These are phyloP conservation scores for Anthracocystis walkeri DNA, from an alignment of 1,284 basidiomycete genomes.

Conservation along the genomic window DNA sequence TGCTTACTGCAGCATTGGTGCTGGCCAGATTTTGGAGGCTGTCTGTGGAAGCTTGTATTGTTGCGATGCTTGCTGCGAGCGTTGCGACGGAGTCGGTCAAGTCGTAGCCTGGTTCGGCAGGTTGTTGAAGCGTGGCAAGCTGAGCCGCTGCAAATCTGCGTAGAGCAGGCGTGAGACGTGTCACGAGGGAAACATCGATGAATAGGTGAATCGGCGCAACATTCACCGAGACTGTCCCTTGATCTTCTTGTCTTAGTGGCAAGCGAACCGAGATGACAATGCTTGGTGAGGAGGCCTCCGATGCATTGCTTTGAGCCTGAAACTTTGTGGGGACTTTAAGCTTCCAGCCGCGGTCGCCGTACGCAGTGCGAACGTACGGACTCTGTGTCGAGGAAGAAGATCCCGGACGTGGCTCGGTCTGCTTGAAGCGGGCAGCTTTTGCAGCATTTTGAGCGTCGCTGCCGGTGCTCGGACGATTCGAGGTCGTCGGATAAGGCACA, in stretches of 20 bases:
- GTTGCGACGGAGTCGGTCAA: slow-evolving; percentile 39
- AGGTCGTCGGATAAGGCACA: neutral
- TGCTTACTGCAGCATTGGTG: neutral
- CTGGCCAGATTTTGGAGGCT: slow-evolving; percentile 13
- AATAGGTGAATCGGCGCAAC: slow-evolving; percentile 54
- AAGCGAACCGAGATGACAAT: slow-evolving; percentile 3
- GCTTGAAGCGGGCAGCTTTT: slow-evolving; percentile 30
- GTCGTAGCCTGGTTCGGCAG: neutral
- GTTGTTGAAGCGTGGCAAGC: slow-evolving; percentile 15
- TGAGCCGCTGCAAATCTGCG: slow-evolving; percentile 32
- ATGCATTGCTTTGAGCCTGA: neutral
- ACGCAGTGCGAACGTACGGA: slow-evolving; percentile 41
- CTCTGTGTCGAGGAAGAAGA: slow-evolving; percentile 7
- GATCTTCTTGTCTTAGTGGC: neutral
- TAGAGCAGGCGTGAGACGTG: slow-evolving; percentile 45
- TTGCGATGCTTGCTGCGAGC: slow-evolving; percentile 35
- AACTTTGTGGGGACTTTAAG: slow-evolving; percentile 21
- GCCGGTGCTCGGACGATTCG: neutral
- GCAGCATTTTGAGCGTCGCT: neutral
- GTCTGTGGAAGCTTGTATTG: slow-evolving; percentile 29
- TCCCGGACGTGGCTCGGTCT: slow-evolving; percentile 11
- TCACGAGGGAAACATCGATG: slow-evolving; percentile 48
- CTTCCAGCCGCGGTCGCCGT: slow-evolving; percentile 58
- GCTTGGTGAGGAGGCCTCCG: slow-evolving; percentile 3
- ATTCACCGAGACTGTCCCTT: slow-evolving; percentile 8